Evolutionary conservation across 768 basidiomycete species (phyloP).

Genomic region (Phaffia australis): DNA sequence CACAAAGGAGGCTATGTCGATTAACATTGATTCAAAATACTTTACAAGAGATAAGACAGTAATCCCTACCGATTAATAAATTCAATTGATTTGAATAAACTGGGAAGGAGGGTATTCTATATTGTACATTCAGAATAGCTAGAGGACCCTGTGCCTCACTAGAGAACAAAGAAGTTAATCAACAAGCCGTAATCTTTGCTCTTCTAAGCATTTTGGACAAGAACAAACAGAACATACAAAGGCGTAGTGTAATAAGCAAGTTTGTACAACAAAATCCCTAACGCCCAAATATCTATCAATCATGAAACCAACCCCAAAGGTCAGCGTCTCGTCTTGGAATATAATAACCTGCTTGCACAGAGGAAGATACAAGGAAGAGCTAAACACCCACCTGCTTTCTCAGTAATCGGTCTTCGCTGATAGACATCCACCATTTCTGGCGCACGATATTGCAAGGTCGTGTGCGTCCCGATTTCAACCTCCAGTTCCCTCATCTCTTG

Average conservation of each 20-base stretch:
- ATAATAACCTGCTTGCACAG: not conserved
- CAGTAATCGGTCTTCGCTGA: constrained; percentile 69
- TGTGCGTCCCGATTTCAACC: constrained; percentile 83
- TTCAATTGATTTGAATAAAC: constrained; percentile 76
- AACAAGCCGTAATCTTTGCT: not conserved
- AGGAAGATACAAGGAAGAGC: constrained; percentile 1
- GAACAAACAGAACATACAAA: constrained; percentile 43
- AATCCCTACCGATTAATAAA: constrained; percentile 57
- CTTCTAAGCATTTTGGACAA: not conserved
- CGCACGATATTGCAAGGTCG: constrained; percentile 94
- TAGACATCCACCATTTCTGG: constrained; percentile 96
- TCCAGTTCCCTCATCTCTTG: constrained; percentile 80
- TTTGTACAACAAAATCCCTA: constrained; percentile 93
- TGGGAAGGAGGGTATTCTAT: constrained; percentile 78
- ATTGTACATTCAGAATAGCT: constrained; percentile 93
- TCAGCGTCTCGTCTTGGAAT: not conserved
- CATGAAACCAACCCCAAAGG: constrained; percentile 11
- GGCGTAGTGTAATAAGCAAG: constrained; percentile 99
- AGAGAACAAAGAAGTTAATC: not conserved
- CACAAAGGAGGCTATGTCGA: constrained; percentile 14
- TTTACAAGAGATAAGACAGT: constrained; percentile 22
- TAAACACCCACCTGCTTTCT: constrained; percentile 51
- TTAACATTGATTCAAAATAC: constrained; percentile 1
- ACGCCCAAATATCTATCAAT: constrained; percentile 75
- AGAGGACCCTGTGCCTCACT: constrained; percentile 86